These are phyloP conservation scores for Tetratostichococcus sp. DNA, from an alignment of 139 green algal genomes.

Conservation along the genomic window DNA sequence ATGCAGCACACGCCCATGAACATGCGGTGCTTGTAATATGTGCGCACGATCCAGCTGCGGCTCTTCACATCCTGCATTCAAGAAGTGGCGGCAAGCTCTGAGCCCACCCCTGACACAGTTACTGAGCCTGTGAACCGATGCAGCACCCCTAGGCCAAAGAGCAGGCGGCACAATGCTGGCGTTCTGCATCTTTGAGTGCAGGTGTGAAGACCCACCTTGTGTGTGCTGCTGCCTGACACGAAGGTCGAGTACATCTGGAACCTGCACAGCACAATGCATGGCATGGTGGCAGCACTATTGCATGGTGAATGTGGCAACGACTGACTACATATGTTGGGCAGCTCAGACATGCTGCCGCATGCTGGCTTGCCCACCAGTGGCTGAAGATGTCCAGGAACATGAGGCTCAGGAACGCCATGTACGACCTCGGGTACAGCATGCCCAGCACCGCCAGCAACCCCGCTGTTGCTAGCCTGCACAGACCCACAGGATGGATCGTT, in stretches of 20 bases:
- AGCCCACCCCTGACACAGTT: no score
- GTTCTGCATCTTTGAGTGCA: no score
- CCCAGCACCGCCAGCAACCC: slow-evolving; percentile 78
- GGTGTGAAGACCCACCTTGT: slow-evolving; percentile 60
- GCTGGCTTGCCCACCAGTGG: slow-evolving; percentile 67
- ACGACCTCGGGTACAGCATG: slow-evolving; percentile 46
- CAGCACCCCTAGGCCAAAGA: no score
- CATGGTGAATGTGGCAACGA: no score
- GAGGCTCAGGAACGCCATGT: slow-evolving; percentile 59
- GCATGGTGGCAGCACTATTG: no score
- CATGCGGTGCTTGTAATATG: slow-evolving; percentile 85
- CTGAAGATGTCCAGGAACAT: slow-evolving; percentile 88
- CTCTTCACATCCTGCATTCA: slow-evolving; percentile 58
- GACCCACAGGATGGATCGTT: not conserved
- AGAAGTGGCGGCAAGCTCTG: no score
- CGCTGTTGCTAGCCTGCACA: slow-evolving; percentile 73
- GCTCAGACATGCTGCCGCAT: no score
- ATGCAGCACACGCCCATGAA: slow-evolving; percentile 98
- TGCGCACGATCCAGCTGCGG: slow-evolving; percentile 68
- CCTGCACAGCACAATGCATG: not conserved
- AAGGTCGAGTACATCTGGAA: slow-evolving; percentile 85
- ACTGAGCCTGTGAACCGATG: no score
- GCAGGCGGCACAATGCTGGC: no score
- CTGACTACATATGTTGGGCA: no score
- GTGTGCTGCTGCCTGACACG: slow-evolving; percentile 51